Base-by-base conservation (phyloP, 495 filamentous ascomycete genomes). In the Podospora fimiseda region DNA sequence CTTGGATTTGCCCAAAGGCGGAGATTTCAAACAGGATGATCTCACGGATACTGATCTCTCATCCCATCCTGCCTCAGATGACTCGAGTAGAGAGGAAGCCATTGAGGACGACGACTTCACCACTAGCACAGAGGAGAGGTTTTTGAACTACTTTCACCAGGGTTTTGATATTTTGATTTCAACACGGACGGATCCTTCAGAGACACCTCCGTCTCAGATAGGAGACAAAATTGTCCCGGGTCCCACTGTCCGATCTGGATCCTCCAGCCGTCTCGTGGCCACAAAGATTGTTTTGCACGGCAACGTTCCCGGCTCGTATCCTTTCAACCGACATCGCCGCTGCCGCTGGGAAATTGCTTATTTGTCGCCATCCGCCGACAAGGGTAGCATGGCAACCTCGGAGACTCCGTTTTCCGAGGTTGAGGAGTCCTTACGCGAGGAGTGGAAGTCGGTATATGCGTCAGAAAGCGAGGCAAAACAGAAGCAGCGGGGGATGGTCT, bases 141-240 rank as follows among this genome's bases (percentile, higher is more conserved):
- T 96, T 67, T 94, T 90, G 66, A 96, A 96, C 61, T 98, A 97
- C 64, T 97, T 96, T 61, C 86, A 89, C 55, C 85, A 95, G 59
- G 93, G 93, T 2, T 88, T 98, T 60, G 93, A 98, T 67, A 79
- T 96, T n/a, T 81, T 96, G 43, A 78, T 98, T 14, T 95, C 91
- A 0, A 79, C 85, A 23, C 86, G 87, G 16, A 82, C 81, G 2
- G 69, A 72, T 2, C 75, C 83, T 1, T 87, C 85, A 6, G 72
- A 66, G 23, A 69, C 67, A 7, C 85, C 85, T 0, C 80, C 82
- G 6, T 86, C 87, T 6, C 81, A 83, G 23, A 38, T 45, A 1
- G 48, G 48, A 7, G 61, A 55, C 40, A 19, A 23, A 5, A 27
- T 48, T 2, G 46, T 59, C 15, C 55, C 70, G 13, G 71, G 74